A percentile compares a stretch with the other conserved stretches of the same genome.
These are phyloP conservation scores for Botrytis tulipae DNA, from an alignment of 2,329 filamentous ascomycete species.

Conservation along the genomic window DNA sequence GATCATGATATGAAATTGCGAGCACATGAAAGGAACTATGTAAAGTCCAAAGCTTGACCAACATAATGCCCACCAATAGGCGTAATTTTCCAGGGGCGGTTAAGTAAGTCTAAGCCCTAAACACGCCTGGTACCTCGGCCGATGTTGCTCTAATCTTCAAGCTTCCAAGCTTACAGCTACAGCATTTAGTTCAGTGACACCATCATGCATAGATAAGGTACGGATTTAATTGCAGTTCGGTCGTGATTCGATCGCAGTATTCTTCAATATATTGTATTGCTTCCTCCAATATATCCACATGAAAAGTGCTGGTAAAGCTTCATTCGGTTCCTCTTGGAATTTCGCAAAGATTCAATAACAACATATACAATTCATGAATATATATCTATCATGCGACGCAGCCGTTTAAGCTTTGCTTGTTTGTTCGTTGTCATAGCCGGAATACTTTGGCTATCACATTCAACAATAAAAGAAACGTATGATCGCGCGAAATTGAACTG, in stretches of 20 bases:
- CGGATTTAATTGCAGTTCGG: not conserved
- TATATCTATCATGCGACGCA: not conserved
- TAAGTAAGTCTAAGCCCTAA: not conserved
- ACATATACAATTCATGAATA: not conserved
- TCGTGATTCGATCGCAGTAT: not conserved
- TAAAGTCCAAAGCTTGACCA: not conserved
- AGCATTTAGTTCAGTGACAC: not conserved
- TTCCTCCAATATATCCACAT: not conserved
- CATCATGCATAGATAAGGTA: not conserved
- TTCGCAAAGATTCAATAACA: not conserved
- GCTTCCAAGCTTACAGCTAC: not conserved
- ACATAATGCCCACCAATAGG: not conserved
- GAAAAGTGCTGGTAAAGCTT: not conserved
- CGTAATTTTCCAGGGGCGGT: not conserved
- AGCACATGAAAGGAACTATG: not conserved
- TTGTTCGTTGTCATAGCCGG: not conserved
- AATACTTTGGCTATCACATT: not conserved
- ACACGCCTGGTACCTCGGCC: not conserved
- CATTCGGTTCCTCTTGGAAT: not conserved
- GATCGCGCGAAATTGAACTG: not conserved
- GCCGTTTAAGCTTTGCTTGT: slow-evolving; percentile 5
- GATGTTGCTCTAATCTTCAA: not conserved
- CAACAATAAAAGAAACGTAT: not conserved
- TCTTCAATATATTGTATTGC: not conserved
- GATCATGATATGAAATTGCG: not conserved